phyloP scores from a whole-genome alignment of 192 early-diverging fungal species.

The Dissophora ornata region DNA sequence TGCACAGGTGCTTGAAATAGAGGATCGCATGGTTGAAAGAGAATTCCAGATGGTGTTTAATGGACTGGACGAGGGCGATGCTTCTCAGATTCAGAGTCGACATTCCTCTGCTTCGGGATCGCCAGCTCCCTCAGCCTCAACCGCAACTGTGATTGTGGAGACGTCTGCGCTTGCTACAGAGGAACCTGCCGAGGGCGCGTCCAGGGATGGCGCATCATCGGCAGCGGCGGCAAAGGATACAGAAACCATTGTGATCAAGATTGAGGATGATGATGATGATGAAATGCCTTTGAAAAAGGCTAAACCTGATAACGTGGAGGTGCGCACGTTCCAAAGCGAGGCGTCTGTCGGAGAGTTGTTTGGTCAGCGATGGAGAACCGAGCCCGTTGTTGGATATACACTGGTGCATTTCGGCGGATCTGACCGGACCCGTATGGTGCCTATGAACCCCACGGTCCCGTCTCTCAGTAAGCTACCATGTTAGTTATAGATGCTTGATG shows the following conservation, averaged over 20 bases:
- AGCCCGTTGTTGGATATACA: constrained; percentile 48
- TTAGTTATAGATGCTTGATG: not conserved
- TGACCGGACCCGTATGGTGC: constrained; percentile 47
- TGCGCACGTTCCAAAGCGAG: constrained; percentile 44
- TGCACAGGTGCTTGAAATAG: constrained; percentile 50
- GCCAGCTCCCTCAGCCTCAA: not conserved
- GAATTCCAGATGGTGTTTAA: constrained; percentile 52
- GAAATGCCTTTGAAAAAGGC: not conserved
- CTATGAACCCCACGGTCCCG: constrained; percentile 52
- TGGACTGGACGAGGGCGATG: constrained; percentile 37
- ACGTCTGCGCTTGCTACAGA: too few relatives aligned
- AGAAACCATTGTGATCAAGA: constrained; percentile 37
- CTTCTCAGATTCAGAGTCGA: not conserved
- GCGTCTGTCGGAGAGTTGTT: constrained; percentile 48
- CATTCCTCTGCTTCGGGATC: constrained; percentile 5
- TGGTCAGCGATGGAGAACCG: constrained; percentile 51
- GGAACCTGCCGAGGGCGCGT: too few relatives aligned
- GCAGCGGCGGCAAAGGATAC: constrained; percentile 1
- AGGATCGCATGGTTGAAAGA: constrained; percentile 40
- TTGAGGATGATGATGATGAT: constrained; percentile 39
- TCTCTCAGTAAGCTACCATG: constrained; percentile 34
- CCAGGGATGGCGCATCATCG: not conserved
- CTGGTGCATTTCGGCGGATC: constrained; percentile 50
- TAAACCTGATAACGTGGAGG: constrained; percentile 14
- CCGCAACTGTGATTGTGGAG: too few relatives aligned